Base-by-base conservation (phyloP, 2,329 filamentous ascomycete genomes). In the Stachybotrys elegans region DNA sequence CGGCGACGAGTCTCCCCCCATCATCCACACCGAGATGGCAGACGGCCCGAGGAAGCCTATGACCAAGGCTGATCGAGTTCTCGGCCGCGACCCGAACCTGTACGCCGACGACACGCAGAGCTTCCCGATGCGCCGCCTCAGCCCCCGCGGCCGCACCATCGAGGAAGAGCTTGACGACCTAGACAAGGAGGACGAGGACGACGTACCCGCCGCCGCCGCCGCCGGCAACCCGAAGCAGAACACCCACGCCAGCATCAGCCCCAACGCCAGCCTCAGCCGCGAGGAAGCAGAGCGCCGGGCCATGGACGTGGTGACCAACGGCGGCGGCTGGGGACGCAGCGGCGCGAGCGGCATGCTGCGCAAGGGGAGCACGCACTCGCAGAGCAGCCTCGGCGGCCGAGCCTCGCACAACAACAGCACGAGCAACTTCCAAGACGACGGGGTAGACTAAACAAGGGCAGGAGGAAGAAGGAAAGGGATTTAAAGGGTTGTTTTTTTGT, bases 51-150 rank as follows among this genome's bases (percentile, higher is more conserved):
- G 65, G 37, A 65, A 65, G 45, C 59, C 63, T 6, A 70, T 69
- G 12, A 78, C 74, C 56, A 81, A 81, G 53, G 78, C 78, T 6
- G 78, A 81, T 53, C 71, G 77, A 22, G 65, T 81, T 3, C 67
- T 81, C 2, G 78, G 78, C 27, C 72, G 78, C 5, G 76, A 79
- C 46, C 76, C 77, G 11, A 75, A 71, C 51, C 58, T 77, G 13
- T 80, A 80, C 51, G 70, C 66, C 9, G 76, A 81, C 50, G 66
- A 66, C 34, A 66, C 68, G 40, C 59, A 68, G 22, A 59, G 66
- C 23, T 62, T 73, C 39, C 65, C 69, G 2, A 66, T 79, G 68
- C 66, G 65, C 20, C 68, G 71, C 4, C 65, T 78, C 13, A 76
- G 67, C 48, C 65, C 68, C 2, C 60, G 65, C 11, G 75, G 75